A percentile compares a stretch with the other conserved stretches of the same genome.
Conservation (phyloP, 2,329 filamentous ascomycete genomes). For the Exophiala sp. region DNA sequence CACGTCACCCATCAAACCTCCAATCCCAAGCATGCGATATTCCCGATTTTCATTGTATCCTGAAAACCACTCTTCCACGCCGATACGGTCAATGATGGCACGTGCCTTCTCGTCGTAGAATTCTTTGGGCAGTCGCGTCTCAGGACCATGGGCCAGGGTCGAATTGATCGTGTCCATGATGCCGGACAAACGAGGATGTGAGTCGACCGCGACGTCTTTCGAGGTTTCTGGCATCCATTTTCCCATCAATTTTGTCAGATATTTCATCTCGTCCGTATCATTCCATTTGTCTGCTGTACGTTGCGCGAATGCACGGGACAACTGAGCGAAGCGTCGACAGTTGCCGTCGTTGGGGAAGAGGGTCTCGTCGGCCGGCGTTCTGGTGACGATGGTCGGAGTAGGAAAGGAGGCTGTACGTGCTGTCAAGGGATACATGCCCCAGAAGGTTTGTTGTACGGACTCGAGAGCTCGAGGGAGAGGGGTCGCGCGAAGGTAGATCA, state of each 20-base stretch:
- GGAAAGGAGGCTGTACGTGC: conserved; percentile 53
- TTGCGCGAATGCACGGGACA: conserved; percentile 68
- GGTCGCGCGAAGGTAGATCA: conserved; percentile 70
- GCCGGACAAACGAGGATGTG: conserved; percentile 76
- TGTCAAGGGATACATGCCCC: conserved; percentile 66
- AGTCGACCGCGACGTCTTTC: conserved; percentile 71
- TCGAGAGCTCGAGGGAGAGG: conserved; percentile 73
- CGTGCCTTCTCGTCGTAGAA: conserved; percentile 79
- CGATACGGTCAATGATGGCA: conserved; percentile 67
- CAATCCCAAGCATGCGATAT: conserved; percentile 87
- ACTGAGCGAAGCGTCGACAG: conserved; percentile 68
- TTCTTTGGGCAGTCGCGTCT: conserved; percentile 72
- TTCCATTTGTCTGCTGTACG: conserved; percentile 73
- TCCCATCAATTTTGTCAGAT: conserved; percentile 71
- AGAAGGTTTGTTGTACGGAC: conserved; percentile 71
- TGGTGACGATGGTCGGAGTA: conserved; percentile 62
- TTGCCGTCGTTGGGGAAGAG: conserved; percentile 74
- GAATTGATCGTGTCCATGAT: conserved; percentile 94
- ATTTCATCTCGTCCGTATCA: conserved; percentile 72
- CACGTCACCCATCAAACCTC: conserved; percentile 77
- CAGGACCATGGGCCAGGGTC: conserved; percentile 76
- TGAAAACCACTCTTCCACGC: conserved; percentile 87
- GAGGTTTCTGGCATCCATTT: conserved; percentile 78
- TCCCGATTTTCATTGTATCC: conserved; percentile 82
- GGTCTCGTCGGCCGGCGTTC: conserved; percentile 67